These are phyloP conservation scores for Heimioporus retisporus DNA, from an alignment of 1,284 basidiomycete species.

Conservation along the genomic window DNA sequence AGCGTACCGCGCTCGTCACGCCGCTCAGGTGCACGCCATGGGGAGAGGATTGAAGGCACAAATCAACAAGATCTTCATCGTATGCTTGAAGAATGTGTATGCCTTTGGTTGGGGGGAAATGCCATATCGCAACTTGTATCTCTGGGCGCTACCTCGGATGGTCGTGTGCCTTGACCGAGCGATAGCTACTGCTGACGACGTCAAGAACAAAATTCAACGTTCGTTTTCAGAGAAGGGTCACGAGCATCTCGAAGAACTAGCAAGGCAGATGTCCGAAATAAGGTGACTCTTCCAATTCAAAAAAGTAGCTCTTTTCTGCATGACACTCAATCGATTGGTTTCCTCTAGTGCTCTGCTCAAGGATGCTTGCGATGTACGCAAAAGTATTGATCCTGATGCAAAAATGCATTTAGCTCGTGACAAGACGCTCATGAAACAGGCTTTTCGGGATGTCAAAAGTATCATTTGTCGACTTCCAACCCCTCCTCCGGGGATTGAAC, in stretches of 20 bases:
- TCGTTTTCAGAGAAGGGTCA: slow-evolving; percentile 42
- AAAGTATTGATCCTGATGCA: slow-evolving; percentile 40
- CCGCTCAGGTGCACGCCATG: slow-evolving; percentile 33
- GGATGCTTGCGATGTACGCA: slow-evolving; percentile 31
- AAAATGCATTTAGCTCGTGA: slow-evolving; percentile 32
- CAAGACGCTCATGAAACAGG: slow-evolving; percentile 30
- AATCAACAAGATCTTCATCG: slow-evolving; percentile 41
- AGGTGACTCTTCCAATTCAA: slow-evolving; percentile 36
- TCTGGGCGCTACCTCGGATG: slow-evolving; percentile 62
- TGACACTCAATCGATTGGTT: not conserved
- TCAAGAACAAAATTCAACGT: slow-evolving; percentile 49
- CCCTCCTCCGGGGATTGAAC: slow-evolving; percentile 29
- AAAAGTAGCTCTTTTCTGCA: not conserved
- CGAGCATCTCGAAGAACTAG: slow-evolving; percentile 47
- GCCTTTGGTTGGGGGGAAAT: slow-evolving; percentile 46
- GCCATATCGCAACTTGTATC: slow-evolving; percentile 55
- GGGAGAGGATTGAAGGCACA: slow-evolving; percentile 39
- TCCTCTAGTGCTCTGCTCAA: slow-evolving; percentile 35
- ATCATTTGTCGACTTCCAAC: slow-evolving; percentile 37
- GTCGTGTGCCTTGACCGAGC: slow-evolving; percentile 56
- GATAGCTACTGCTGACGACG: slow-evolving; percentile 35
- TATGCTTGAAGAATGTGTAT: slow-evolving; percentile 45
- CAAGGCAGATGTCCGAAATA: slow-evolving; percentile 40
- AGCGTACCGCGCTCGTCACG: slow-evolving; percentile 34
- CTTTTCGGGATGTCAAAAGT: slow-evolving; percentile 35